phyloP scores from a whole-genome alignment of 2,329 filamentous ascomycete species.

The Colletotrichum simmondsii region DNA sequence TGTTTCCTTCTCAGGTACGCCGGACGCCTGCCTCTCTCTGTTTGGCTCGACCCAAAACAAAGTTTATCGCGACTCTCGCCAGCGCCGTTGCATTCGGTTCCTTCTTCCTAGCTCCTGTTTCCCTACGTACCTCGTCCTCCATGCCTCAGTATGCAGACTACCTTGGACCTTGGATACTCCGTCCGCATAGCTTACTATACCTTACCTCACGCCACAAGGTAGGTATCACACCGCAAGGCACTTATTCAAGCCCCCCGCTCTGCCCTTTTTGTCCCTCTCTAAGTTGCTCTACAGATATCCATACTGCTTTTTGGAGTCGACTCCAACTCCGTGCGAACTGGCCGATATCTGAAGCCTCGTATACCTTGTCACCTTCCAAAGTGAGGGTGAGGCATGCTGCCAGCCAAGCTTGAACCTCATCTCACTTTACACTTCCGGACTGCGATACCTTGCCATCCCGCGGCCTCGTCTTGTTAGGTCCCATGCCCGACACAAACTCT shows the following conservation, averaged over 20 bases:
- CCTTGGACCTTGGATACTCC: no score
- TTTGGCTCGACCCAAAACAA: conserved; percentile 23
- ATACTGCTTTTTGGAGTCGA: not conserved
- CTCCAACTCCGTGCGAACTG: not conserved
- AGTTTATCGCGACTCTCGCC: conserved; percentile 33
- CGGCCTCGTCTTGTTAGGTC: not conserved
- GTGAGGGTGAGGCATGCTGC: not conserved
- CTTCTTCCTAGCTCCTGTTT: conserved; percentile 21
- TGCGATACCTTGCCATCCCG: conserved; percentile 8
- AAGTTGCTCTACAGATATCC: no score
- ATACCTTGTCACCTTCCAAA: not conserved
- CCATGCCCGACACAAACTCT: conserved; percentile 14
- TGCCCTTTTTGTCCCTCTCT: not conserved
- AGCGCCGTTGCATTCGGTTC: conserved; percentile 32
- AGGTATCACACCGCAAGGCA: no score
- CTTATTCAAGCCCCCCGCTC: not conserved
- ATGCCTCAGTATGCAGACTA: not conserved
- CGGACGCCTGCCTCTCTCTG: conserved; percentile 8
- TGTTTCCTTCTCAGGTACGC: conserved; percentile 29
- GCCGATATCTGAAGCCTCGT: not conserved
- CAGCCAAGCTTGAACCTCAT: conserved; percentile 2
- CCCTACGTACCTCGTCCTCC: not conserved
- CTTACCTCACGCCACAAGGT: not conserved
- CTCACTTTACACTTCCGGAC: not conserved
- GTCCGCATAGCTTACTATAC: not conserved